Conservation (phyloP, 805 yeast genomes). For the Pichia exigua region DNA sequence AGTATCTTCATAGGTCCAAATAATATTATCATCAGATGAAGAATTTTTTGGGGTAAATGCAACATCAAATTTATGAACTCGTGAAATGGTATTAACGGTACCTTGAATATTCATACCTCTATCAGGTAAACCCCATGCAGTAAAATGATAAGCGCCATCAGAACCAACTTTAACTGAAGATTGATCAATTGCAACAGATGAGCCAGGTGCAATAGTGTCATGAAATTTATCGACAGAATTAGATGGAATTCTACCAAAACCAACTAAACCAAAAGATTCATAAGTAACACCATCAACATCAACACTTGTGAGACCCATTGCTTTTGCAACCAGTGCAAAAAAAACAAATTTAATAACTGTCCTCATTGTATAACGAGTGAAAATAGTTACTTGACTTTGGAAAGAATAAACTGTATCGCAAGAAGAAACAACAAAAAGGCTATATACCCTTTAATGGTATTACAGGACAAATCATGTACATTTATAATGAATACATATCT, state of each 20-base stretch:
- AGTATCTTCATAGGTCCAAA: slow-evolving; percentile 24
- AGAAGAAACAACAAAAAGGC: background rate
- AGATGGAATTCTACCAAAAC: slow-evolving; percentile 24
- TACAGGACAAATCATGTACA: background rate
- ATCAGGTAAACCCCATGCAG: slow-evolving; percentile 26
- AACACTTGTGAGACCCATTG: slow-evolving; percentile 13
- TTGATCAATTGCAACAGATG: slow-evolving; percentile 23
- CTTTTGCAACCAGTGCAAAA: slow-evolving; percentile 3
- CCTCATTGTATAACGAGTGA: slow-evolving; percentile 1
- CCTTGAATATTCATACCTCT: slow-evolving; percentile 30
- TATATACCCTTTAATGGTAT: no score
- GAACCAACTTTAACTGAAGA: slow-evolving; percentile 15
- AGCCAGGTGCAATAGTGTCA: slow-evolving; percentile 29
- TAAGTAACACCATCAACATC: slow-evolving; percentile 20
- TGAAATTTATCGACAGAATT: slow-evolving; percentile 23
- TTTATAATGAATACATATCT: no score
- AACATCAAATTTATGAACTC: slow-evolving; percentile 22
- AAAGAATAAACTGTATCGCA: background rate
- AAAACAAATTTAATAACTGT: slow-evolving; percentile 4
- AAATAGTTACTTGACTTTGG: background rate
- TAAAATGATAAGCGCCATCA: slow-evolving; percentile 22
- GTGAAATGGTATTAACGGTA: slow-evolving; percentile 23
- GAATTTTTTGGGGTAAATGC: slow-evolving; percentile 20
- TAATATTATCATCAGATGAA: slow-evolving; percentile 17
- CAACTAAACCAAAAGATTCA: slow-evolving; percentile 23